A percentile compares a stretch with the other conserved stretches of the same genome.
Conservation (phyloP, 2,329 filamentous ascomycete genomes). For the Pyricularia pennisetigena region DNA sequence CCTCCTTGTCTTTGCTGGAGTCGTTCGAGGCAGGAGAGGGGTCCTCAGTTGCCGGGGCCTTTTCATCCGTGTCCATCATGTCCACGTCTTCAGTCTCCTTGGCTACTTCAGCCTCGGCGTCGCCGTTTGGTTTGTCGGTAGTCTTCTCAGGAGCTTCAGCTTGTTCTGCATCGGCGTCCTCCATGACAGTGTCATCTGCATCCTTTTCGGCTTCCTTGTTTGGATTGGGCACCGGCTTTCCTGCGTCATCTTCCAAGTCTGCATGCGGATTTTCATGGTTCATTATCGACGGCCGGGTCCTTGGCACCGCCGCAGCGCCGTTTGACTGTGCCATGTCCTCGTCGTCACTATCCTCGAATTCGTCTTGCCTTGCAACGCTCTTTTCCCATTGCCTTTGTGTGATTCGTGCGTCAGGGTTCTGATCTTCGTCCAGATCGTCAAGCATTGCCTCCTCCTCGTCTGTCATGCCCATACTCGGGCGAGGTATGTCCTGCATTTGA, state of each 20-base stretch:
- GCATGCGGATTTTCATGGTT: conserved; percentile 37
- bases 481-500: conserved; percentile 72
- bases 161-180: background rate
- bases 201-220: conserved; percentile 2
- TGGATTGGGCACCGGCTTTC: background rate
- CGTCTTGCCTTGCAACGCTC: conserved; percentile 63
- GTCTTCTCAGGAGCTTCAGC: background rate
- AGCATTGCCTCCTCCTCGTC: conserved; percentile 58
- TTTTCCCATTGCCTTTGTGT: conserved; percentile 79
- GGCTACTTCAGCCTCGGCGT: background rate
- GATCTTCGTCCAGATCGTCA: conserved; percentile 69
- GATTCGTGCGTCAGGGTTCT: conserved; percentile 73
- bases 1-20: background rate
- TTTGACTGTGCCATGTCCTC: conserved; percentile 70
- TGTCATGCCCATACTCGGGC: conserved; percentile 51
- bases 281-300: conserved; percentile 38
- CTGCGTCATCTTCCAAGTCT: conserved; percentile 26
- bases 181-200: conserved; percentile 4
- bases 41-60: background rate
- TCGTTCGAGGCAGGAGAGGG: background rate
- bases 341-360: conserved; percentile 82
- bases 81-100: conserved; percentile 4
- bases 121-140: background rate
- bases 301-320: conserved; percentile 47
- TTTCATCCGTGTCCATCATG: conserved; percentile 3